A percentile compares a stretch with the other conserved stretches of the same genome.
Evolutionary conservation across 495 filamentous ascomycete species (phyloP).

Genomic region (Tricharina praecox): DNA sequence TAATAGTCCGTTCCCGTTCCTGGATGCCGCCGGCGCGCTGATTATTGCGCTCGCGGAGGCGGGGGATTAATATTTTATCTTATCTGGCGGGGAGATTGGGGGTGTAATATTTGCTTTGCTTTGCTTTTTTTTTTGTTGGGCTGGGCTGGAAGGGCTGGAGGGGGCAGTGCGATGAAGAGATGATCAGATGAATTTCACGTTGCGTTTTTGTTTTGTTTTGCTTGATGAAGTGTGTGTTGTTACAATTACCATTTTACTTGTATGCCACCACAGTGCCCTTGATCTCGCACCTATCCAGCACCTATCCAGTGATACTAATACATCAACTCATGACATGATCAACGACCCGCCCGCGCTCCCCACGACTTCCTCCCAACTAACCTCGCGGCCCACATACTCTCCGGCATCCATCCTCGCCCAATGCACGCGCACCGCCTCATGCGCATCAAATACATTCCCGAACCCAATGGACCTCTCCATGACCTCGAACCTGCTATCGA

Average conservation of each 20-base stretch:
- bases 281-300: no score
- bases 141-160: no score
- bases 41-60: constrained; percentile 64
- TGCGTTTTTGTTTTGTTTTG: no score
- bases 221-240: no score
- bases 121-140: no score
- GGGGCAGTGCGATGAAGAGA: no score
- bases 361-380: constrained; percentile 1
- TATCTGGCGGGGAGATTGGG: no score
- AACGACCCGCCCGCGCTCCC: not conserved
- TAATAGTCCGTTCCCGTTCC: constrained; percentile 58
- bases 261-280: no score
- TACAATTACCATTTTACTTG: no score
- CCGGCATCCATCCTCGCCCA: constrained; percentile 1
- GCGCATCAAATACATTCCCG: constrained; percentile 9
- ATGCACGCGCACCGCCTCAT: not conserved
- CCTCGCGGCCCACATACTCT: not conserved
- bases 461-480: constrained; percentile 10
- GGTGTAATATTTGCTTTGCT: no score
- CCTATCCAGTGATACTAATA: no score
- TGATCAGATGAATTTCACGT: no score
- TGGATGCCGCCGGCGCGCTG: constrained; percentile 53
- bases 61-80: constrained; percentile 23
- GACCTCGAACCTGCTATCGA: not conserved
- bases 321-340: constrained; percentile 1